phyloP scores from a whole-genome alignment of 345 rosid species.

The Iberis pinnata region DNA sequence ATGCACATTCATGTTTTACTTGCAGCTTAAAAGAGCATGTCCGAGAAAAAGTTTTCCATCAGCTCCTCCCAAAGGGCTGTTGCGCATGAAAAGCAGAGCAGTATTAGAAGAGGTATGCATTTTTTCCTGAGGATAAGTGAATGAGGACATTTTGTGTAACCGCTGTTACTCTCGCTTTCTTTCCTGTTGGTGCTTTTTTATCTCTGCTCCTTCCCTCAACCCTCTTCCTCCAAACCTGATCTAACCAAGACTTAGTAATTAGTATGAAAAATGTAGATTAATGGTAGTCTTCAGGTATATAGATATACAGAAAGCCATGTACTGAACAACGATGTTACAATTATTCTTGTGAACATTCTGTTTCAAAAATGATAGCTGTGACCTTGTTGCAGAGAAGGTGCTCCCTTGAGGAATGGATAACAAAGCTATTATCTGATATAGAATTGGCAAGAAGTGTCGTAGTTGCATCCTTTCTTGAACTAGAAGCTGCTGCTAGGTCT shows the following conservation, averaged over 20 bases:
- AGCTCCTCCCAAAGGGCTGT: conserved; percentile 90
- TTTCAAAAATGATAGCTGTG: conserved; percentile 22
- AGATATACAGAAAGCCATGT: conserved; percentile 16
- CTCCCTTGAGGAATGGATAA: conserved; percentile 96
- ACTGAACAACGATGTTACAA: background rate
- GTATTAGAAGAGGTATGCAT: conserved; percentile 85
- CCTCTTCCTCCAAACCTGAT: background rate
- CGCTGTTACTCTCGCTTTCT: conserved; percentile 8
- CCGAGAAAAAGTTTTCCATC: conserved; percentile 74
- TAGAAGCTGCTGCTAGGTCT: conserved; percentile 96
- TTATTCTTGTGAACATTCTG: conserved; percentile 9
- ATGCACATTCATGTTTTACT: conserved; percentile 23
- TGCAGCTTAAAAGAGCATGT: conserved; percentile 72
- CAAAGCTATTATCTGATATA: conserved; percentile 84
- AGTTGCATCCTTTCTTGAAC: conserved; percentile 93
- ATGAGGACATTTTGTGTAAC: conserved; percentile 3
- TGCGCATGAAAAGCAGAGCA: conserved; percentile 82
- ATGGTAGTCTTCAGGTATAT: too few relatives aligned
- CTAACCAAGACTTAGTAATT: background rate
- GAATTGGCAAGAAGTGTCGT: conserved; percentile 83
- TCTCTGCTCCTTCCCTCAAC: too few relatives aligned
- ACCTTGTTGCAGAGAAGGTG: conserved; percentile 81
- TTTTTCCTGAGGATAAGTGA: conserved; percentile 15
- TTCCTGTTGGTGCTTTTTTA: background rate
- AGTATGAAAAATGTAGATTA: background rate